Evolutionary conservation across 2,329 filamentous ascomycete genomes (phyloP), one percentile per base, ranked within the genome.

Genomic region (Capronia epimyces): DNA sequence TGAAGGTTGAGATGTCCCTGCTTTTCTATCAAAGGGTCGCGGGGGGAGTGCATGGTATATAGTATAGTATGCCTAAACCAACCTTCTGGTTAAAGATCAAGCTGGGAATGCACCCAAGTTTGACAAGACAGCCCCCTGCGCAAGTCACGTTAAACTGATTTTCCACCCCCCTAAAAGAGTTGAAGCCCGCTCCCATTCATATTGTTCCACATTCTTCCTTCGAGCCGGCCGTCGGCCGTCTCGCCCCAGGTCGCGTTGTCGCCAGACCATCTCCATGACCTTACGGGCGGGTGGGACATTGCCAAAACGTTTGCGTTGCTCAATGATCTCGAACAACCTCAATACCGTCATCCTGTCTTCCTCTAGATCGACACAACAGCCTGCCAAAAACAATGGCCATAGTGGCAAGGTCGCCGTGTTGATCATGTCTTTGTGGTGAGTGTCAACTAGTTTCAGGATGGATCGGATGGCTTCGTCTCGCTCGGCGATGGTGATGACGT

Each of bases 221-320:
- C 29, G 31, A 22, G 8, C 13, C 39, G 44, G 52, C 44, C 53
- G 56, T 31, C 53, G 48, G 39, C 59, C 60, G 40, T 63, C 62
- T 21, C 61, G 53, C 1, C 49, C 49, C 3, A 65, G 43, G 50
- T 65, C 63, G 13, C 54, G 53, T 49, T 63, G 63, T 20, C 60
- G 51, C 62, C 63, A 65, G 5, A 63, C 62, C 61, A 61, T 63
- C 44, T 65, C 52, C 20, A 65, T 49, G 2, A 64, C 63, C 42
- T 63, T 47, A 49, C 57, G 57, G 1, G 62, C 62, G 4, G 60
- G 62, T 3, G 55, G 52, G 13, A 65, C 59, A 37, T 65, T 65
- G 12, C 63, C 62, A 31, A 62, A 64, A 25, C 60, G 53, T 40
- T 57, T 55, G 21, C 60, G 57, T 6, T 50, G 49, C 18, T 64